These are phyloP conservation scores for Misopates orontium DNA, from an alignment of 257 asterid species.

Conservation along the genomic window DNA sequence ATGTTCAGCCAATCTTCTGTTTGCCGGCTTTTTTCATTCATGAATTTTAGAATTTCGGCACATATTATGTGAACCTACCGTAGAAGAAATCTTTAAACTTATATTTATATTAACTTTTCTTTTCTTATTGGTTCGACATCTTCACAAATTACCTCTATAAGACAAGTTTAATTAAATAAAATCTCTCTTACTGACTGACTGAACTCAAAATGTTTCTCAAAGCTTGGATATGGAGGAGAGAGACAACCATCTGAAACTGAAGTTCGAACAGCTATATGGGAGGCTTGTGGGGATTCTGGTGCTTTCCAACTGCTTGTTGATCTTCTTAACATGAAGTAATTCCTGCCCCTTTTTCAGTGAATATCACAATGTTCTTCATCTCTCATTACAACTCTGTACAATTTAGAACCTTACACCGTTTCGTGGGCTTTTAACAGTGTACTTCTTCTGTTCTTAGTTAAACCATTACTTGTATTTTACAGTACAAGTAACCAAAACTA, in stretches of 20 bases:
- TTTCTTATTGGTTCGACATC: neutral
- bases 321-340: constrained; percentile 80
- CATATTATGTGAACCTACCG: neutral
- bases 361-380: neutral
- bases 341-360: constrained; percentile 18
- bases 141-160: neutral
- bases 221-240: constrained; percentile 78
- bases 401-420: no score
- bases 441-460: no score
- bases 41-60: constrained; percentile 1
- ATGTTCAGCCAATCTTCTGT: neutral
- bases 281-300: constrained; percentile 87
- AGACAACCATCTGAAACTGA: constrained; percentile 73
- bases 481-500: no score
- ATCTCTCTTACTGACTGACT: neutral
- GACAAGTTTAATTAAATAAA: neutral
- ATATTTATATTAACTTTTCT: neutral
- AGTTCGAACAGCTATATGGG: constrained; percentile 88
- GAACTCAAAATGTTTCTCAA: constrained; percentile 20
- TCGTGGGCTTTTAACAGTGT: no score
- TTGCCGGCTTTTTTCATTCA: constrained; percentile 5
- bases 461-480: no score
- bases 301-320: constrained; percentile 87
- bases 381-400: neutral
- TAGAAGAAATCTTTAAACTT: constrained; percentile 11